phyloP scores from a whole-genome alignment of 768 basidiomycete species.

The Tricholoma sp. region DNA sequence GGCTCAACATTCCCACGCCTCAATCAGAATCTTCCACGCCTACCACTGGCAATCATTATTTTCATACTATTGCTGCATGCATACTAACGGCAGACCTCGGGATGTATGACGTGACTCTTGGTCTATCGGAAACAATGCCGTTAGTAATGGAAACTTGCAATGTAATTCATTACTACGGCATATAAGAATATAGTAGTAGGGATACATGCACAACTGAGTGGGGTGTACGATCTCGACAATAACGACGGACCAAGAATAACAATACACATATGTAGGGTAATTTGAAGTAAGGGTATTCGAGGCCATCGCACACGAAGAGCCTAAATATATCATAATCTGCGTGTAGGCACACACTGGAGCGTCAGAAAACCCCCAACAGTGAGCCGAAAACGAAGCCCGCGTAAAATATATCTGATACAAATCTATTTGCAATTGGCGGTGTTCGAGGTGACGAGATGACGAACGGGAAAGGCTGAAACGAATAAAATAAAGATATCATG shows the following conservation, averaged over 20 bases:
- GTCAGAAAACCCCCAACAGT: background rate
- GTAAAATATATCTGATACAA: conserved; percentile 31
- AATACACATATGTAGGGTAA: conserved; percentile 12
- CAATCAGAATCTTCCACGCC: conserved; percentile 6
- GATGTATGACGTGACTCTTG: no score
- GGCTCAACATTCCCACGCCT: conserved; percentile 32
- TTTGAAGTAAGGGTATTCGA: conserved; percentile 14
- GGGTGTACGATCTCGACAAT: conserved; percentile 4
- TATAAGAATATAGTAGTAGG: conserved; percentile 10
- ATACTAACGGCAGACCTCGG: no score
- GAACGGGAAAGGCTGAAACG: background rate
- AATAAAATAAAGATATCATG: conserved; percentile 6
- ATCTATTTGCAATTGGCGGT: conserved; percentile 14
- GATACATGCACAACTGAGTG: conserved; percentile 13
- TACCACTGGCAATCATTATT: no score
- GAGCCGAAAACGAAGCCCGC: background rate
- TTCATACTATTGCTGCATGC: no score
- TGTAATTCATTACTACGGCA: conserved; percentile 8
- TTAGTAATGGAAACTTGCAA: no score
- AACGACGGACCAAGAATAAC: conserved; percentile 16
- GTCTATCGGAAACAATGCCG: no score
- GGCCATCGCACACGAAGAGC: conserved; percentile 15
- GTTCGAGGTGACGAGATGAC: conserved; percentile 1
- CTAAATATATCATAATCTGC: conserved; percentile 8
- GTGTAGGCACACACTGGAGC: conserved; percentile 7